Evolutionary conservation across 495 filamentous ascomycete species (phyloP), one percentile per base, ranked within the genome.

Genomic region (Lepidopterella palustris): DNA sequence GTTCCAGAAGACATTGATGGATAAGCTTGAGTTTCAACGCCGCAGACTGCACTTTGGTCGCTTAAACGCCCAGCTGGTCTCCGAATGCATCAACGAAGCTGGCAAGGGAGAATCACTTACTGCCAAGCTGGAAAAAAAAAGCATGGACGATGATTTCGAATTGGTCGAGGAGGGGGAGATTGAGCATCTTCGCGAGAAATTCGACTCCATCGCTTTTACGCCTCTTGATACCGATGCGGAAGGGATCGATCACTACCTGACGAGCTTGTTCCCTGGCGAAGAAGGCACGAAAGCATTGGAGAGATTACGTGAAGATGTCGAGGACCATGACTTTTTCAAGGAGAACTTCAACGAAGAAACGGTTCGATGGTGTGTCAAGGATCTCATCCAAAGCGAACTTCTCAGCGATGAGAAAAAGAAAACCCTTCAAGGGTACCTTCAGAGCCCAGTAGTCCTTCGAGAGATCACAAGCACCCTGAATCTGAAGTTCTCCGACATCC

Each of bases 121-220:
- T 9, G 23, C 63, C 13, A 58, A 59, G 32, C 23, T 61, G 15
- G 55, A 65, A 27, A 58, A 50, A 4, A 18, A 25, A 4, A 45
- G 18, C 18, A n/a, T 59, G 50, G 58, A 65, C 0, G 47, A 50
- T 25, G 63, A 59, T 4, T 66, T 66, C 51, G 63, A 66, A 32
- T 15, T 66, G 13, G 60, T 67, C 1, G 64, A 67, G 45, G 42
- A 57, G 26, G 50, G 28, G 32, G 45, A 45, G 20, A 57, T 67
- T 3, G 60, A 60, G 31, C 26, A 48, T 32, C 51, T 52, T 23
- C 53, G 58, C 21, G 57, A 60, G 15, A 52, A 47, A 24, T 67
- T 67, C 40, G 60, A 63, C 13, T 50, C 54, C 20, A 45, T 47
- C 18, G 47, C 60, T 0, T 63, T 63, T 40, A 54, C 31, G 10